phyloP scores from a whole-genome alignment of 1,139 yeast species.

The Geotrichum restrictum region DNA sequence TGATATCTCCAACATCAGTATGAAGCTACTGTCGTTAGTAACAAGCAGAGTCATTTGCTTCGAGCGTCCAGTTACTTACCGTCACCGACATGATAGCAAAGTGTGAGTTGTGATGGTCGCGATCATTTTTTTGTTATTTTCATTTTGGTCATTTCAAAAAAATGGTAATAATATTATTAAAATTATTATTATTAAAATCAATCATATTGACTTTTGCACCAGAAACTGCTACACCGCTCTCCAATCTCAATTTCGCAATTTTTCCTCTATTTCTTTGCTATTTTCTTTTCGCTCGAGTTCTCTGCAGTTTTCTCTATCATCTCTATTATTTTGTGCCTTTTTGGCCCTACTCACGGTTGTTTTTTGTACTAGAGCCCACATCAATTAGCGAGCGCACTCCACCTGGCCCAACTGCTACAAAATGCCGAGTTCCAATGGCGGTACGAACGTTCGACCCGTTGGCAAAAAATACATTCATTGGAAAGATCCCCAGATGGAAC shows the following conservation, averaged over 20 bases:
- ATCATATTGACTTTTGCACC: not conserved
- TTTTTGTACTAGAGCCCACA: too few relatives aligned
- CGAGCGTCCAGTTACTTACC: conserved; percentile 3
- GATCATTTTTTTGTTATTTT: not conserved
- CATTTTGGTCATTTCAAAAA: not conserved
- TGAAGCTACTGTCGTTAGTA: conserved; percentile 31
- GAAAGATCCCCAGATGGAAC: conserved; percentile 21
- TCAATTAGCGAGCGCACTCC: too few relatives aligned
- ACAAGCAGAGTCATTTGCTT: not conserved
- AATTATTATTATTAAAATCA: not conserved
- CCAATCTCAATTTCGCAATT: not conserved
- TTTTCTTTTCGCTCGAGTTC: not conserved
- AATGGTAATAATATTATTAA: not conserved
- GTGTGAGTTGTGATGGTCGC: not conserved
- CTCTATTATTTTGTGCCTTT: not conserved
- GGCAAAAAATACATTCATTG: conserved; percentile 21
- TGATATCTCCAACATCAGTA: conserved; percentile 43
- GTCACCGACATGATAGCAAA: conserved; percentile 14
- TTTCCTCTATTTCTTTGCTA: not conserved
- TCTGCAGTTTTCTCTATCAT: not conserved
- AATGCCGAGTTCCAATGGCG: conserved; percentile 7
- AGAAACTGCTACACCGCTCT: not conserved
- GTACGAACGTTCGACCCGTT: not conserved
- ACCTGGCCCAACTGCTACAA: not conserved
- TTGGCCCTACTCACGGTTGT: not conserved